phyloP scores from a whole-genome alignment of 75 land plant species.

The Sequoiadendron giganteum region DNA sequence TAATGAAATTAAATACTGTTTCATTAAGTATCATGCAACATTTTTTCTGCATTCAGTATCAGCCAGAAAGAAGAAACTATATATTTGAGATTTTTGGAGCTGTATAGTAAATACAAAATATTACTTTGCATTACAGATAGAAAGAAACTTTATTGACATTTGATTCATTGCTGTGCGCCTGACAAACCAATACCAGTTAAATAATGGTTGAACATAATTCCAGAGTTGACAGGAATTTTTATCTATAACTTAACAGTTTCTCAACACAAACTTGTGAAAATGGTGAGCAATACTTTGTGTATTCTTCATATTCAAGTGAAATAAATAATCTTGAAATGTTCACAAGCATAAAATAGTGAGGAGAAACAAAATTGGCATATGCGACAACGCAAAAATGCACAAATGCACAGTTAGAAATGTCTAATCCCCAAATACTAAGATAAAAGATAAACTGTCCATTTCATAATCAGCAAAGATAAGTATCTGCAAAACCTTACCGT shows the following conservation, averaged over 20 bases:
- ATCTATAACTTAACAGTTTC: not conserved
- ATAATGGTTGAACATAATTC: not conserved
- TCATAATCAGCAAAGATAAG: not conserved
- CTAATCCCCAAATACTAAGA: not conserved
- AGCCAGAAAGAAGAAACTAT: not conserved
- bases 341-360: not conserved
- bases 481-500: constrained; percentile 55
- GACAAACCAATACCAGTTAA: not conserved
- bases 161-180: not conserved
- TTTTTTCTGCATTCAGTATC: not conserved
- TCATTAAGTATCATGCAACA: not conserved
- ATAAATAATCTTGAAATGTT: not conserved
- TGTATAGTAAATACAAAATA: not conserved
- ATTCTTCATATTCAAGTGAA: not conserved
- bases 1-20: not conserved
- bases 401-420: not conserved
- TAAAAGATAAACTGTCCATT: not conserved
- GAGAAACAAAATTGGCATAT: not conserved
- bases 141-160: not conserved
- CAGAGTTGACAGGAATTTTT: not conserved
- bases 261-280: not conserved
- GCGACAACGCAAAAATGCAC: not conserved
- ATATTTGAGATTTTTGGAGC: not conserved
- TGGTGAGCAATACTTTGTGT: not conserved
- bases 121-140: not conserved